Evolutionary conservation across 176 grass and related monocot genomes (phyloP).

Genomic region (Oryza meyeriana): DNA sequence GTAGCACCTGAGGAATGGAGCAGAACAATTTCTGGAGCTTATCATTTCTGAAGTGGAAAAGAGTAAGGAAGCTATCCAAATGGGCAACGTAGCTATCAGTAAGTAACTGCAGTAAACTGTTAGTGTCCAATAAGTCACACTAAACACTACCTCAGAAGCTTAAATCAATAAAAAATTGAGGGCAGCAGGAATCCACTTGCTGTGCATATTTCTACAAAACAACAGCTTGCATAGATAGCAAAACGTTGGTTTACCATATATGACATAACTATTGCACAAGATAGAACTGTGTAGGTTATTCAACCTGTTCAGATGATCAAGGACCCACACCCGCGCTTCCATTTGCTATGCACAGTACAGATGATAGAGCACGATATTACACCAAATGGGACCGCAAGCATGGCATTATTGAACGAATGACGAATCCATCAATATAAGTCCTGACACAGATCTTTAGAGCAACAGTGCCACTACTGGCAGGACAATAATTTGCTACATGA

Average conservation of each 20-base stretch:
- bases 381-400: conserved; percentile 39
- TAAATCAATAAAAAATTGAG: not conserved
- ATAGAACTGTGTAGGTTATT: conserved; percentile 14
- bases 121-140: not conserved
- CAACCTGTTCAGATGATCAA: conserved; percentile 14
- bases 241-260: not conserved
- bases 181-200: conserved; percentile 23
- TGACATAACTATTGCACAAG: conserved; percentile 9
- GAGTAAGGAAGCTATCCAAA: conserved; percentile 5
- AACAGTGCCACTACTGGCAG: conserved; percentile 33
- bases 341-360: conserved; percentile 33
- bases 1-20: conserved; percentile 4
- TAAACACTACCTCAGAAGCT: not conserved
- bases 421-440: conserved; percentile 30
- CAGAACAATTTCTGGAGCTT: conserved; percentile 7
- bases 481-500: conserved; percentile 59
- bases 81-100: not conserved
- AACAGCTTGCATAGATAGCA: conserved; percentile 9
- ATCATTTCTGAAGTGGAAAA: not conserved
- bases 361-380: conserved; percentile 39
- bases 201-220: conserved; percentile 9
- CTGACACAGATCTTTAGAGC: conserved; percentile 53
- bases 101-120: conserved; percentile 16
- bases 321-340: conserved; percentile 40
- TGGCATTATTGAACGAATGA: conserved; percentile 49